Percentiles rank a stretch among this genome's conserved stretches.
These are phyloP conservation scores for Claviceps sp. DNA, from an alignment of 2,329 filamentous ascomycete species.

Conservation along the genomic window DNA sequence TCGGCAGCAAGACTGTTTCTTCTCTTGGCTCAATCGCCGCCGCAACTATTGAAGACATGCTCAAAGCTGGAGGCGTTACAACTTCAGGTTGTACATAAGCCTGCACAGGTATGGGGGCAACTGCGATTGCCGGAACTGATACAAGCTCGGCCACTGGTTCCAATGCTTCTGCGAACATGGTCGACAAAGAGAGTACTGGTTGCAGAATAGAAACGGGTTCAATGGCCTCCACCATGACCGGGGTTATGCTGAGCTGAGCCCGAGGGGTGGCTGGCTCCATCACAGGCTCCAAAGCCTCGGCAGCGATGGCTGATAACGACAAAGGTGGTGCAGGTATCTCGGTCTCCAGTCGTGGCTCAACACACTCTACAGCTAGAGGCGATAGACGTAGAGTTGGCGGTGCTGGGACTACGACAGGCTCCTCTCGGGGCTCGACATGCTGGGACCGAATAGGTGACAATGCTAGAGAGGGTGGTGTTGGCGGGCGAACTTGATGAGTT, in stretches of 20 bases:
- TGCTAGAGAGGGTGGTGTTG: constrained; percentile 22
- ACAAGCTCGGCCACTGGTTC: constrained; percentile 17
- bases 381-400: constrained; percentile 18
- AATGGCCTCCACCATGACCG: constrained; percentile 18
- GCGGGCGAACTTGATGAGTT: constrained; percentile 17
- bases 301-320: constrained; percentile 18
- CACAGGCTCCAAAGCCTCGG: constrained; percentile 22
- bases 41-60: constrained; percentile 17
- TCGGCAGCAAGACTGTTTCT: constrained; percentile 12
- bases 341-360: constrained; percentile 18
- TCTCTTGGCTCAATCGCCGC: constrained; percentile 22
- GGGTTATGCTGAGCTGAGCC: constrained; percentile 17
- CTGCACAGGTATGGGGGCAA: constrained; percentile 1
- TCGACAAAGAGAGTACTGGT: constrained; percentile 12
- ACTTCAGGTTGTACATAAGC: background rate
- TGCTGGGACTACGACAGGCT: constrained; percentile 18
- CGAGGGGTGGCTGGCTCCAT: constrained; percentile 10
- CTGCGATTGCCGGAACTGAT: background rate
- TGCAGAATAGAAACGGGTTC: constrained; percentile 9
- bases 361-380: constrained; percentile 15
- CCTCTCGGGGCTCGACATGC: constrained; percentile 28
- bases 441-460: constrained; percentile 33
- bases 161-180: constrained; percentile 13
- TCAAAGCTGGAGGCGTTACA: constrained; percentile 11
- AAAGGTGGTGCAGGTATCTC: constrained; percentile 11